Conservation (phyloP, 148 eudicot genomes). For the Talinum fruticosum region DNA sequence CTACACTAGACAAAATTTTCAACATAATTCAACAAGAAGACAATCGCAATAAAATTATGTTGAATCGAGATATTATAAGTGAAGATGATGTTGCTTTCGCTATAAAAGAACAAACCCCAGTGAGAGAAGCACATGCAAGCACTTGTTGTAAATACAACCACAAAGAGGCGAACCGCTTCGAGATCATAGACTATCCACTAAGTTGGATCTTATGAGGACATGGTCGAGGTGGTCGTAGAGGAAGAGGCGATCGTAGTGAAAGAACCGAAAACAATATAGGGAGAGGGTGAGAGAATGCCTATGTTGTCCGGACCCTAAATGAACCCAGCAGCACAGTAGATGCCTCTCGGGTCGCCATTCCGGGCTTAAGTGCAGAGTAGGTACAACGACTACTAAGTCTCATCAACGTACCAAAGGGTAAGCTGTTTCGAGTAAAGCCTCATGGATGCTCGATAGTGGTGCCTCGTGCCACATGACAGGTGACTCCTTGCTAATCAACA, state of each 20-base stretch:
- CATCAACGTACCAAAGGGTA: too few species aligned
- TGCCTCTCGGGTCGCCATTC: too few species aligned
- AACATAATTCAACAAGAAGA: not conserved
- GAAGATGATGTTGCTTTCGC: not conserved
- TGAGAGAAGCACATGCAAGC: not conserved
- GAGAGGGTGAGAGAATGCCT: too few species aligned
- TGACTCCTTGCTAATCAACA: too few species aligned
- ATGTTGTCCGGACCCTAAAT: not conserved
- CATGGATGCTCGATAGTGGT: too few species aligned
- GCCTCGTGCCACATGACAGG: too few species aligned
- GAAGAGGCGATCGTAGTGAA: not conserved
- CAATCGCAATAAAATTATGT: not conserved
- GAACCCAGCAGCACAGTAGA: not conserved
- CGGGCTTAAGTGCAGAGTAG: too few species aligned
- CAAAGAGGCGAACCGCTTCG: not conserved
- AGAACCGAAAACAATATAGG: not conserved
- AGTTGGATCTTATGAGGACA: not conserved
- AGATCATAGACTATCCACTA: not conserved
- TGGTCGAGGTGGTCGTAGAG: not conserved
- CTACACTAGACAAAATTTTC: not conserved
- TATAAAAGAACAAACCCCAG: too few species aligned
- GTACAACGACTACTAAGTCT: too few species aligned
- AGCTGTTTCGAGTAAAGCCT: too few species aligned
- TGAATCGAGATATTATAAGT: not conserved
- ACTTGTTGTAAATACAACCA: not conserved